A percentile compares a stretch with the other conserved stretches of the same genome.
Conservation (phyloP, 1,139 yeast species). For the Blastobotrys persicus region DNA sequence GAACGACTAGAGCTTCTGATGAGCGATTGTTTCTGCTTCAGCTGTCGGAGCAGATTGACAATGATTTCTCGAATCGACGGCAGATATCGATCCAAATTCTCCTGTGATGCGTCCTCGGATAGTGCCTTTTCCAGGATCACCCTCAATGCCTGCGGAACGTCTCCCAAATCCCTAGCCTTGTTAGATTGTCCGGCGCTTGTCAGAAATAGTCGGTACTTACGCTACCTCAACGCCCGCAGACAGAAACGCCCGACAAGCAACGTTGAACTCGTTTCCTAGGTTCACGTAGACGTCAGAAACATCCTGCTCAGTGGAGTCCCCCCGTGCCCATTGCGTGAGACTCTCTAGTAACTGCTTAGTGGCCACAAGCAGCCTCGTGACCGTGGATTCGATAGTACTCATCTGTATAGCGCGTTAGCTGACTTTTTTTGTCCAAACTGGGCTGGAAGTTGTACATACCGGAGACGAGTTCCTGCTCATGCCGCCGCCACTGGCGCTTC, state of each 20-base stretch:
- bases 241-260: slow-evolving; percentile 73
- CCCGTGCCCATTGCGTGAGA: slow-evolving; percentile 87
- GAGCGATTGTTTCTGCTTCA: slow-evolving; percentile 68
- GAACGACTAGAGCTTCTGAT: slow-evolving; percentile 16
- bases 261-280: slow-evolving; percentile 89
- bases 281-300: slow-evolving; percentile 92
- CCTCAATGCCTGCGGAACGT: slow-evolving; percentile 71
- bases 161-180: slow-evolving; percentile 65
- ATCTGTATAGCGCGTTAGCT: slow-evolving; percentile 27
- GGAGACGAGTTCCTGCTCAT: slow-evolving; percentile 14
- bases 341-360: slow-evolving; percentile 85
- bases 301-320: slow-evolving; percentile 70
- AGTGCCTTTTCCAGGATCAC: slow-evolving; percentile 82
- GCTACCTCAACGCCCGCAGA: slow-evolving; percentile 64
- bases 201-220: slow-evolving; percentile 20
- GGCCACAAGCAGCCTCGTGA: slow-evolving; percentile 77
- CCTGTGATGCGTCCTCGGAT: slow-evolving; percentile 82
- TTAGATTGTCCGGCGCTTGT: no score
- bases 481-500: not conserved
- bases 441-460: slow-evolving; percentile 5
- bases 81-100: slow-evolving; percentile 71
- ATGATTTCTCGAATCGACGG: slow-evolving; percentile 88
- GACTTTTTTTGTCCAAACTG: not conserved
- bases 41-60: slow-evolving; percentile 71
- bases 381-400: slow-evolving; percentile 77